Percentiles rank a stretch among this genome's conserved stretches.
Conservation (phyloP, 2,329 filamentous ascomycete genomes). For the Celoporthe dispersa region DNA sequence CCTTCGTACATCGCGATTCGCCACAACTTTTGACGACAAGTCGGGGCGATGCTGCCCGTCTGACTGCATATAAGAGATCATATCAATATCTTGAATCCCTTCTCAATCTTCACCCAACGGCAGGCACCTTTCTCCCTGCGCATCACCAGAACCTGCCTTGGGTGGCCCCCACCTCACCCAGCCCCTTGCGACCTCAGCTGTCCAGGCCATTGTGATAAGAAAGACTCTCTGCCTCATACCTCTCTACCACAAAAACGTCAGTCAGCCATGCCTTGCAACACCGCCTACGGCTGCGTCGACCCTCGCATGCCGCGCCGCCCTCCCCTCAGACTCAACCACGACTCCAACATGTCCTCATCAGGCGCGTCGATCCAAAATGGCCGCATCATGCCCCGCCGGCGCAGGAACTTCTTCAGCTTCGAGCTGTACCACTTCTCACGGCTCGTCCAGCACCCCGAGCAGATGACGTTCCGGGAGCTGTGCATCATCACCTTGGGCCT, state of each 20-base stretch:
- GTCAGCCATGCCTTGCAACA: background rate
- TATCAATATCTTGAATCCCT: background rate
- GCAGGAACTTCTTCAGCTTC: background rate
- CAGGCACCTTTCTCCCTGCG: background rate
- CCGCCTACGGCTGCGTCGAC: background rate
- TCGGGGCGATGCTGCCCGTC: background rate
- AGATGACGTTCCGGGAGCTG: slow-evolving; percentile 11
- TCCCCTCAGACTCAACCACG: background rate
- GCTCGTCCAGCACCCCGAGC: background rate
- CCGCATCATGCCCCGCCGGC: background rate
- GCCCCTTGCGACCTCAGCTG: no score
- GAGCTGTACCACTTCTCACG: background rate
- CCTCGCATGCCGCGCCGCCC: slow-evolving; percentile 4
- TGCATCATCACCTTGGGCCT: background rate
- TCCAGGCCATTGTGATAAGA: no score
- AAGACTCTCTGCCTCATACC: no score
- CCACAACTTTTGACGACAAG: background rate
- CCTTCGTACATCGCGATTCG: background rate
- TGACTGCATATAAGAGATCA: background rate
- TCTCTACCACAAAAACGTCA: no score
- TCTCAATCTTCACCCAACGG: background rate
- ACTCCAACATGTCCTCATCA: slow-evolving; percentile 2
- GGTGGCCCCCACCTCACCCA: background rate
- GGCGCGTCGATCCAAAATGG: slow-evolving; percentile 7
- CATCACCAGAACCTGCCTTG: background rate